Evolutionary conservation across 305 asterid genomes (phyloP).

Genomic region (Euphrasia arctica): DNA sequence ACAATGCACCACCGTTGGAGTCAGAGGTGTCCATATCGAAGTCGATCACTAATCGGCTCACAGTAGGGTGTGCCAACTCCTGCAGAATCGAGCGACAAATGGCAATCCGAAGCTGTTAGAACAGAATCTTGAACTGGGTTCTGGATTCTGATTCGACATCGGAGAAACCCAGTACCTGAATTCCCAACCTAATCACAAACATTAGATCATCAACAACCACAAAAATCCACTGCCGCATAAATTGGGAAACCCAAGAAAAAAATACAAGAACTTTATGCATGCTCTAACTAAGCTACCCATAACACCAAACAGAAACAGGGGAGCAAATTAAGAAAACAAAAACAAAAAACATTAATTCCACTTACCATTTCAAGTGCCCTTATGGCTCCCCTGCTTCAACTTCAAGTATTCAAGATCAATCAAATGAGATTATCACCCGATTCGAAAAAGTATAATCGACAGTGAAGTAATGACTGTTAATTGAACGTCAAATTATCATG

Average conservation of each 20-base stretch:
- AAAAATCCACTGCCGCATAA: background rate
- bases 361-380: too few species aligned
- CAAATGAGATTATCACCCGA: too few species aligned
- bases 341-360: too few species aligned
- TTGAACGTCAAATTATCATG: background rate
- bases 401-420: too few species aligned
- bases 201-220: slow-evolving; percentile 1
- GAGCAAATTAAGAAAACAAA: too few species aligned
- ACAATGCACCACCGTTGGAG: slow-evolving; percentile 22
- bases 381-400: too few species aligned
- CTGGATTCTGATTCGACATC: slow-evolving; percentile 46
- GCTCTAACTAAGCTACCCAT: background rate
- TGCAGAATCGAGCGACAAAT: slow-evolving; percentile 42
- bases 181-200: slow-evolving; percentile 24
- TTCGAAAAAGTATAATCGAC: too few species aligned
- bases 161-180: slow-evolving; percentile 3
- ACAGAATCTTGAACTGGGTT: slow-evolving; percentile 43
- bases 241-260: background rate
- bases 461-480: too few species aligned
- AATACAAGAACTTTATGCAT: background rate
- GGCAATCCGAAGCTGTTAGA: slow-evolving; percentile 59
- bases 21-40: slow-evolving; percentile 85
- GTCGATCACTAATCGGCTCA: slow-evolving; percentile 34
- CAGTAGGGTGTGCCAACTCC: slow-evolving; percentile 65
- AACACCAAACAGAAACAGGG: too few species aligned